Percentiles rank a stretch among this genome's conserved stretches.
Evolutionary conservation across 768 basidiomycete genomes (phyloP).

Genomic region (Boletus subcaerulescens): DNA sequence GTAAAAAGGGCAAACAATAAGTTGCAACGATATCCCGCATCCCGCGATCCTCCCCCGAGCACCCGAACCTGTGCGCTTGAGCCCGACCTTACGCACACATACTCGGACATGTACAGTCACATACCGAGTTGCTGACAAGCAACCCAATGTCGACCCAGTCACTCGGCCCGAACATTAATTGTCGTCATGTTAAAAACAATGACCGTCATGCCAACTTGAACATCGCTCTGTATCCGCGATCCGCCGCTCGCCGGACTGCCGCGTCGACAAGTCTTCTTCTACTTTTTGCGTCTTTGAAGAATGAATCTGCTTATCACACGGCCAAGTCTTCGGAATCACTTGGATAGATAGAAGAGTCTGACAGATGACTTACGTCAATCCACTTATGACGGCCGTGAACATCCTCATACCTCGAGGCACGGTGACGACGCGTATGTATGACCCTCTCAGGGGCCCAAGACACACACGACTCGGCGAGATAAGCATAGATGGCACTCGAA

Average conservation of each 20-base stretch:
- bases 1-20: too few species aligned
- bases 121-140: too few species aligned
- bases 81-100: too few species aligned
- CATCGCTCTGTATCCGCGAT: conserved; percentile 8
- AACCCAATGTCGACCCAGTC: too few species aligned
- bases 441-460: not conserved
- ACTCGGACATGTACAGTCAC: too few species aligned
- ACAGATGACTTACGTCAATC: conserved; percentile 9
- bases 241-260: not conserved
- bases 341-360: conserved; percentile 8
- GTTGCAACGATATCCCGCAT: not conserved
- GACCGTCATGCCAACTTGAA: not conserved
- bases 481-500: too few species aligned
- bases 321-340: not conserved
- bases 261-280: not conserved
- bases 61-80: conserved; percentile 1
- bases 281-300: too few species aligned
- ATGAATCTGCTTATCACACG: conserved; percentile 7
- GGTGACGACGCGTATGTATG: not conserved
- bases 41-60: conserved; percentile 3
- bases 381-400: not conserved
- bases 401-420: conserved; percentile 16
- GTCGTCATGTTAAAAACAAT: too few species aligned
- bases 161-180: too few species aligned
- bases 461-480: too few species aligned